Evolutionary conservation across 1,139 yeast genomes (phyloP).

Genomic region (Blastobotrys elegans): DNA sequence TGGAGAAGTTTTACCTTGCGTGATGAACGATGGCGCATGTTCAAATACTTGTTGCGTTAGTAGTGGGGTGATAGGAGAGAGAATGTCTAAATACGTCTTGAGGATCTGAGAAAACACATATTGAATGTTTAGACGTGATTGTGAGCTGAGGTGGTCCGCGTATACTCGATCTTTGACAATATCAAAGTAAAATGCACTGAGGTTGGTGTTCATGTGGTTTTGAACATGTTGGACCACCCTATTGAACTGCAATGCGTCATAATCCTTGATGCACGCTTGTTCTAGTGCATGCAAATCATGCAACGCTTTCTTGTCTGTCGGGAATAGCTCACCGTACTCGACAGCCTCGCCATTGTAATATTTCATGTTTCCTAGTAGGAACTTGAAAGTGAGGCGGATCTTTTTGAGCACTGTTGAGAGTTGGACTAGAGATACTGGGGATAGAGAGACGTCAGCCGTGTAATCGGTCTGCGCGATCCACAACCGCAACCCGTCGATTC

Average conservation of each 20-base stretch:
- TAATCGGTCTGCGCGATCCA: constrained; percentile 91
- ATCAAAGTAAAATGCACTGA: constrained; percentile 84
- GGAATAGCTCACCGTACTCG: constrained; percentile 41
- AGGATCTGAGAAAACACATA: constrained; percentile 63
- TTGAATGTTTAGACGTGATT: constrained; percentile 61
- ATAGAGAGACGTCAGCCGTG: constrained; percentile 71
- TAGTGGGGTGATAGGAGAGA: constrained; percentile 80
- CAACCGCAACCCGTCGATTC: constrained; percentile 85
- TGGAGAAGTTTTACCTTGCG: constrained; percentile 39
- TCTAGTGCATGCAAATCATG: constrained; percentile 51
- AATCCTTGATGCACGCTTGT: constrained; percentile 41
- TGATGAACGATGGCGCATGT: constrained; percentile 40
- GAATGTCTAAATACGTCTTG: constrained; percentile 54
- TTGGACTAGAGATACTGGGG: constrained; percentile 65
- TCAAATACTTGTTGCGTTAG: constrained; percentile 88
- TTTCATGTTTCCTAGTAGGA: constrained; percentile 69
- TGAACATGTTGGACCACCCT: constrained; percentile 58
- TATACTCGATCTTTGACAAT: constrained; percentile 80
- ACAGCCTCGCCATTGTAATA: constrained; percentile 33
- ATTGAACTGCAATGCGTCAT: constrained; percentile 58
- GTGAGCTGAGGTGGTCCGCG: constrained; percentile 51
- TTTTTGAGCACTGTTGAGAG: constrained; percentile 80
- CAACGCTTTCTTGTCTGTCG: constrained; percentile 63
- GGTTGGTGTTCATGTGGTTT: constrained; percentile 65
- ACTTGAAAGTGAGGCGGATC: constrained; percentile 74